A percentile compares a stretch with the other conserved stretches of the same genome.
phyloP scores from a whole-genome alignment of 257 asterid species.

The Solanum neorickii region DNA sequence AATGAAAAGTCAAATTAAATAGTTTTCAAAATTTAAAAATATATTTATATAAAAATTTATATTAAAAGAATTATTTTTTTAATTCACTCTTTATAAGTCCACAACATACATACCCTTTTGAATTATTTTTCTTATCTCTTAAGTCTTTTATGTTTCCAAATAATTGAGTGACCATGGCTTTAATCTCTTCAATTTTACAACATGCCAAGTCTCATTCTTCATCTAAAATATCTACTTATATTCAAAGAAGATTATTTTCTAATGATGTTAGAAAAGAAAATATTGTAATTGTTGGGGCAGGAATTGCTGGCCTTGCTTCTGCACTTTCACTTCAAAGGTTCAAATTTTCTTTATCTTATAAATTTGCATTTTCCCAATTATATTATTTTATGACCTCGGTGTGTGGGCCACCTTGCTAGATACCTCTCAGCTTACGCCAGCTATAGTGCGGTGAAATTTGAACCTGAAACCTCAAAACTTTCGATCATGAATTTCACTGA shows the following conservation, averaged over 20 bases:
- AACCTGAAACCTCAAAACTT: fast-evolving
- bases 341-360: neutral
- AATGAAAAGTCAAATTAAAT: neutral
- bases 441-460: neutral
- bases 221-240: neutral
- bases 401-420: too few relatives aligned
- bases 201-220: neutral
- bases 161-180: constrained; percentile 3
- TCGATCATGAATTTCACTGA: neutral
- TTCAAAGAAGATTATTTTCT: neutral
- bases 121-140: neutral
- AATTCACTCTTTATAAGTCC: neutral
- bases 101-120: neutral
- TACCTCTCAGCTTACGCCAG: neutral
- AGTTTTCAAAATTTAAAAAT: neutral
- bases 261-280: constrained; percentile 30
- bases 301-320: constrained; percentile 88
- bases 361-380: neutral
- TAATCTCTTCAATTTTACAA: neutral
- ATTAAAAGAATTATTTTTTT: too few relatives aligned
- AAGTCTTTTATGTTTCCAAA: neutral
- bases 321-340: constrained; percentile 71
- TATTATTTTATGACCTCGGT: neutral
- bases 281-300: constrained; percentile 75
- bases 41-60: neutral